Evolutionary conservation across 306 rosid species (phyloP), one percentile per base, ranked within the genome.

Genomic region (Citrullus mucosospermus): DNA sequence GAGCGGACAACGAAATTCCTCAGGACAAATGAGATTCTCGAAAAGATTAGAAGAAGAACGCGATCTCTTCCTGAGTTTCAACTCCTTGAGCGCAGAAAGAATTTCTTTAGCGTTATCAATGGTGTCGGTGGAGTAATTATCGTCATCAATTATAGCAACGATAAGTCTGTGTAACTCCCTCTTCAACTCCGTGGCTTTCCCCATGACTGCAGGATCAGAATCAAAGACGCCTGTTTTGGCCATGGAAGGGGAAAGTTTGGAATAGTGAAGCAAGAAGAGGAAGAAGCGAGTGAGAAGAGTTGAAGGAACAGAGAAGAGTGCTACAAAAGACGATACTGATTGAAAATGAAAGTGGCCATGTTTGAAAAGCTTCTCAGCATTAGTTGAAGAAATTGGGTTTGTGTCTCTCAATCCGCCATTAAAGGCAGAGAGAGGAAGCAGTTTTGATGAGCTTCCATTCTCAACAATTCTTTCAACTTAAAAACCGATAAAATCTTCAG

Each of bases 1-100:
- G 70, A 93, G 89, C 1, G 98, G 98, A 62, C 98, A 93, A 10
- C 86, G 88, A 70, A 91, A 93, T 78, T 90, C 96, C 17, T 87
- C 90, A 3, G 97, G 97, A 55, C 86, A 91, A 28, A 83, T 15
- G 39, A 86, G 81, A 77, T 80, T 78, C 15, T 85, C 87, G 15
- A 65, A 86, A 3, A 82, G 82, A 83, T 84, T 88, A 73, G 87
- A 53, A 79, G 87, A 53, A 76, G 96, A 87, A 15, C 82, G 77
- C 38, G 94, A 86, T 69, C 85, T 74, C 50, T 82, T 86, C 70
- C 83, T 86, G 41, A 90, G 82, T 81, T 86, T 90, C 86, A 91
- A 74, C 14, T 91, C 96, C 75, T 83, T 90, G 14, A 93, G 82
- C 63, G 90, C 79, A 78, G 68, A 79, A 3, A 93, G 89, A 15